Evolutionary conservation across 495 filamentous ascomycete species (phyloP).

Genomic region (Xylaria curta): DNA sequence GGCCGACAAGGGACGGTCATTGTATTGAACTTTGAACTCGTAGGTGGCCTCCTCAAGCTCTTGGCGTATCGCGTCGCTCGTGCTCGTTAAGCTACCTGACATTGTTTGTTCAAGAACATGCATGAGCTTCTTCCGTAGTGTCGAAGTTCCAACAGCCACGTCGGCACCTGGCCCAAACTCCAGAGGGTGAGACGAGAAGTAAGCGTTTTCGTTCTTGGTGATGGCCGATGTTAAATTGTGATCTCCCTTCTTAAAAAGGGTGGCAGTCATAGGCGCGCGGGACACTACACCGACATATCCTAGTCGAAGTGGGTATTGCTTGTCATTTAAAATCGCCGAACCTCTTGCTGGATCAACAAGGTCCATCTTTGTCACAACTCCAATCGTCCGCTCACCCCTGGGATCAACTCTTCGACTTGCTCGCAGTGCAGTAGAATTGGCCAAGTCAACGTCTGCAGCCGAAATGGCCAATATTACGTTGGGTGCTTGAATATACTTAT

Average conservation of each 20-base stretch:
- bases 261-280: constrained; percentile 69
- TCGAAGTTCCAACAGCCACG: constrained; percentile 80
- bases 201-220: constrained; percentile 84
- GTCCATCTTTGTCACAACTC: constrained; percentile 99
- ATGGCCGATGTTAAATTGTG: constrained; percentile 83
- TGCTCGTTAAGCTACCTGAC: constrained; percentile 85
- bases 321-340: constrained; percentile 76
- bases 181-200: constrained; percentile 80
- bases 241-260: constrained; percentile 83
- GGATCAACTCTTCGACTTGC: constrained; percentile 93
- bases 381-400: constrained; percentile 93
- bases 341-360: constrained; percentile 87
- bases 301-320: constrained; percentile 90
- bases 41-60: constrained; percentile 97
- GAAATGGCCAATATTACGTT: constrained; percentile 98
- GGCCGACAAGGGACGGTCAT: constrained; percentile 90
- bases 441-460: constrained; percentile 94
- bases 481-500: constrained; percentile 95
- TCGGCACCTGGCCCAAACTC: constrained; percentile 78
- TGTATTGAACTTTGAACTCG: constrained; percentile 99
- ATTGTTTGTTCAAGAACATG: constrained; percentile 95
- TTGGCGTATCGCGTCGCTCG: constrained; percentile 88
- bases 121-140: constrained; percentile 93
- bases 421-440: constrained; percentile 91
- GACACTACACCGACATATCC: constrained; percentile 98